Base-by-base conservation (phyloP, 108 stramenopile species). In the Cylindrotheca closterium region DNA sequence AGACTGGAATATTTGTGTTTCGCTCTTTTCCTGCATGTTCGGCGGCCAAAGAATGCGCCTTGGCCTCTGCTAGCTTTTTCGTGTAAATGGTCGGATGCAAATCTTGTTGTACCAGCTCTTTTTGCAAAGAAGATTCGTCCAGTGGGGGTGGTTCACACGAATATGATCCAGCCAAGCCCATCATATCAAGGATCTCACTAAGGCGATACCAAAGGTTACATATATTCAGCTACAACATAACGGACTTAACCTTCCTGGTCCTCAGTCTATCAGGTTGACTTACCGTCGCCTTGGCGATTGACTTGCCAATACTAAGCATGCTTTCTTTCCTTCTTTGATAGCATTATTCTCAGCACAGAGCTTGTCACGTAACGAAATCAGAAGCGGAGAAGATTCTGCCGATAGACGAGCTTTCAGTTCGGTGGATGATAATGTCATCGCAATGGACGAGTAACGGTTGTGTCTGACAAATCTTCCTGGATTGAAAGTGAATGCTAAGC, bases 121-220 rank as follows among this genome's bases (percentile, higher is more conserved):
- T 19, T 65, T 92, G 91, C 25, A 88, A 34, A 15, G 50, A 50
- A 25, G 75, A 71, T 73, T 92, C 91, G 52, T 92, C 81, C 61
- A 92, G 52, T 4, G 91, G 91, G 15, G 87, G 86, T 21, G 81
- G 76, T 47, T 63, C 68, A 7, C 55, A 78, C 1, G 57, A 54
- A 47, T 80, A 92, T 47, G 70, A 55, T 3, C 79, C 81, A 1
- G 56, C 26, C 31, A 92, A 67, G 24, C 87, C 87, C 87, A 92
- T 92, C 91, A 92, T 92, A 51, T 87, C 86, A 8, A 92, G 59
- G 58, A 92, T 92, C 73, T 92, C 91, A 8, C 10, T 7, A 42
- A 10, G 15, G 15, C 37, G 15, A 7, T 7, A 42, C 7, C 10
- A 42, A 42, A 42, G 37, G 15, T 15, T 7, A 42, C 7, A 42